phyloP scores from a whole-genome alignment of 352 stramenopile species.

The Nothophytophthora sp. region DNA sequence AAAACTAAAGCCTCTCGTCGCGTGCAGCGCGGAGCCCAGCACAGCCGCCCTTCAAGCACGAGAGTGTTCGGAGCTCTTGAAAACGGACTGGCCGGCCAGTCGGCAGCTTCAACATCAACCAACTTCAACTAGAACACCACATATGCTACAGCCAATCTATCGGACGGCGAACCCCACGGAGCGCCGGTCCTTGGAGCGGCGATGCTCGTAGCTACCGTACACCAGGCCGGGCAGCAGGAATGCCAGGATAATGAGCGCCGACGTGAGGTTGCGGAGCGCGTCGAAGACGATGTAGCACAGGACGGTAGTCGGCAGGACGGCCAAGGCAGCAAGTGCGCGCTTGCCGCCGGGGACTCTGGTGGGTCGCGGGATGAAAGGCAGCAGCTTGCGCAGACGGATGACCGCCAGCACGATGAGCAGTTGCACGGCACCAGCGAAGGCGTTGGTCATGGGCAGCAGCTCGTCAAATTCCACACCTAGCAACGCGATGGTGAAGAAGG shows the following conservation, averaged over 20 bases:
- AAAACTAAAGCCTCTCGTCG: too few species aligned
- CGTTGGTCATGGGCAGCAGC: constrained; percentile 87
- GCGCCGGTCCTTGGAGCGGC: constrained; percentile 10
- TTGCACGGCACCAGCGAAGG: constrained; percentile 83
- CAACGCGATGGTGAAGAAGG: constrained; percentile 37
- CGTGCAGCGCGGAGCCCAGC: too few species aligned
- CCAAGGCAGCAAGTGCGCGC: constrained; percentile 14
- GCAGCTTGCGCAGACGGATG: constrained; percentile 78
- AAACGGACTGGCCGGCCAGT: too few species aligned
- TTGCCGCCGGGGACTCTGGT: constrained; percentile 36
- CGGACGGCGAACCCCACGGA: too few species aligned
- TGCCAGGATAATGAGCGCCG: constrained; percentile 31
- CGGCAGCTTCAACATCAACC: neutral
- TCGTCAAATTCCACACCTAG: constrained; percentile 52
- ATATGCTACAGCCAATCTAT: neutral
- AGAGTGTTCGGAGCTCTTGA: too few species aligned
- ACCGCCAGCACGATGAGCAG: constrained; percentile 90
- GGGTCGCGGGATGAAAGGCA: constrained; percentile 68
- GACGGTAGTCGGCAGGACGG: constrained; percentile 22
- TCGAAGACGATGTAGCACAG: constrained; percentile 40
- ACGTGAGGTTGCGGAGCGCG: constrained; percentile 24
- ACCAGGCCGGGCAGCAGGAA: constrained; percentile 37
- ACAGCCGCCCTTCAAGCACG: too few species aligned
- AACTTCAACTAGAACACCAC: neutral
- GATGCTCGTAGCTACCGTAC: constrained; percentile 34